These are phyloP conservation scores for Phellopilus nigrolimitatus DNA, from an alignment of 1,284 basidiomycete species.

Conservation along the genomic window DNA sequence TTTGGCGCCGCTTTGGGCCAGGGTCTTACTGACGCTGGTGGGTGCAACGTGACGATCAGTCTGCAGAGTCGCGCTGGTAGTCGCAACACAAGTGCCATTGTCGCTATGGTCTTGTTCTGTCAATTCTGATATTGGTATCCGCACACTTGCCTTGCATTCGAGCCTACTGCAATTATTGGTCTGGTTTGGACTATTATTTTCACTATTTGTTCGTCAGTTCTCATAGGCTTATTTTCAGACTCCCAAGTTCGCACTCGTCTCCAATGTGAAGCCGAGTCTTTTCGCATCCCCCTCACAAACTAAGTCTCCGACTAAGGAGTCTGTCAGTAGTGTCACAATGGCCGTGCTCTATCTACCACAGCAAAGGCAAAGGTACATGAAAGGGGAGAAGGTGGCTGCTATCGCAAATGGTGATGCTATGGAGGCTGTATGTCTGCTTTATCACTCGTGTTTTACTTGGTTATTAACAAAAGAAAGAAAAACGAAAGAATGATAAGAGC, in stretches of 20 bases:
- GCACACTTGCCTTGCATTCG: too few relatives aligned
- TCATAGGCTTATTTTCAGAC: too few relatives aligned
- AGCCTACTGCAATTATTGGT: slow-evolving; percentile 2
- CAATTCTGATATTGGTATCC: too few relatives aligned
- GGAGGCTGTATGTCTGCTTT: slow-evolving; percentile 60
- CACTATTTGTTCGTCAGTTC: too few relatives aligned
- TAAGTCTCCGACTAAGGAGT: slow-evolving; percentile 87
- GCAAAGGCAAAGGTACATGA: slow-evolving; percentile 91
- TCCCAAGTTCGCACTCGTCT: slow-evolving; percentile 86
- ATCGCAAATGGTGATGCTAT: slow-evolving; percentile 63
- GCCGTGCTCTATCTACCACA: slow-evolving; percentile 93
- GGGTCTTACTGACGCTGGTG: neutral
- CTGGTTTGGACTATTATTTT: too few relatives aligned
- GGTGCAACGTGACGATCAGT: too few relatives aligned
- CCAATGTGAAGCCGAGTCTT: slow-evolving; percentile 81
- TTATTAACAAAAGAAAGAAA: slow-evolving; percentile 29
- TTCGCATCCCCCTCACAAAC: slow-evolving; percentile 86
- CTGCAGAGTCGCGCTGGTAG: too few relatives aligned
- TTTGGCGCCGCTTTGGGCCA: too few relatives aligned
- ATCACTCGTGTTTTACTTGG: slow-evolving; percentile 2
- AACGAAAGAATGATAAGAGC: slow-evolving; percentile 57
- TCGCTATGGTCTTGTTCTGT: too few relatives aligned
- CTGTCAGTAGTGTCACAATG: slow-evolving; percentile 83
- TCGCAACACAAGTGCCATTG: too few relatives aligned
- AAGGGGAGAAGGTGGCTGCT: slow-evolving; percentile 73